These are phyloP conservation scores for Plantago major DNA, from an alignment of 257 asterid genomes.

Conservation along the genomic window DNA sequence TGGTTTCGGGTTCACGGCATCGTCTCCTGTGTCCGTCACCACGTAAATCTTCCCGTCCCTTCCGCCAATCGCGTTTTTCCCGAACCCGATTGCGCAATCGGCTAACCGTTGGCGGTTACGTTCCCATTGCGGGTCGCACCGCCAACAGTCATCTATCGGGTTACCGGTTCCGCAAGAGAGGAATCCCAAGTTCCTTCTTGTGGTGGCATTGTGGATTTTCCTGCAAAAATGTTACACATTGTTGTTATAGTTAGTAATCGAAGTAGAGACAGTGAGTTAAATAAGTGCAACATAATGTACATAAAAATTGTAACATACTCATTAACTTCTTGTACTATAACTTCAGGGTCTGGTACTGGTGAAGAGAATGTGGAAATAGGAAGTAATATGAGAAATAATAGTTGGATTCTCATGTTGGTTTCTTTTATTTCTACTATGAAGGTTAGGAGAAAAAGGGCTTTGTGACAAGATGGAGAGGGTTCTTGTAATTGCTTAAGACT, in stretches of 20 bases:
- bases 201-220: constrained; percentile 50
- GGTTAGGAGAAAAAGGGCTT: constrained; percentile 3
- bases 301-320: constrained; percentile 36
- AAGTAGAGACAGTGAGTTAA: not conserved
- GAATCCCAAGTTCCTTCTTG: constrained; percentile 61
- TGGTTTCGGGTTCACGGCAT: constrained; percentile 65
- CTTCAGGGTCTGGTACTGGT: constrained; percentile 65
- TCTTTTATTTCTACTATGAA: not conserved
- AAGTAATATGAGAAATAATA: constrained; percentile 28
- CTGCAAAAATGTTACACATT: constrained; percentile 32
- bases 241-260: not conserved
- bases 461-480: constrained; percentile 12
- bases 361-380: constrained; percentile 39
- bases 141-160: constrained; percentile 95
- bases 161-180: constrained; percentile 80
- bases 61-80: constrained; percentile 77
- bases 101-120: constrained; percentile 61
- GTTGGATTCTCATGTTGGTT: constrained; percentile 36
- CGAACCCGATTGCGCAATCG: constrained; percentile 89
- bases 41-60: constrained; percentile 64
- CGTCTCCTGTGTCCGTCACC: constrained; percentile 62
- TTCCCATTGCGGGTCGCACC: constrained; percentile 85
- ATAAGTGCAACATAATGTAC: constrained; percentile 20
- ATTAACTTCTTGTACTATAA: constrained; percentile 62
- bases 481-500: constrained; percentile 15